These are phyloP conservation scores for Dothistroma septosporum DNA, from an alignment of 2,329 filamentous ascomycete genomes.

Conservation along the genomic window DNA sequence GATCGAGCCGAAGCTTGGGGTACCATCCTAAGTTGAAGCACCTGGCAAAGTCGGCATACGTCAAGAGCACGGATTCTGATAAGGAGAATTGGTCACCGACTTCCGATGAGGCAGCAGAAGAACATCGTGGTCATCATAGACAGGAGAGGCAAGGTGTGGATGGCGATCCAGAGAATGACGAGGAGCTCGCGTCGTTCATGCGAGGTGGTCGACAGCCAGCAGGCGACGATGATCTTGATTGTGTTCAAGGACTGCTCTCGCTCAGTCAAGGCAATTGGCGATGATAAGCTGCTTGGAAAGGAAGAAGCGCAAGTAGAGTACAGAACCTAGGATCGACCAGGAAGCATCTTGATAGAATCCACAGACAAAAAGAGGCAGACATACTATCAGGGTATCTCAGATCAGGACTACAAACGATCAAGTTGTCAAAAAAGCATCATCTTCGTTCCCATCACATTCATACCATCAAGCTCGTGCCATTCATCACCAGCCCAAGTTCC, in stretches of 20 bases:
- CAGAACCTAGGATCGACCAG: not conserved
- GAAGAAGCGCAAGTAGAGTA: not conserved
- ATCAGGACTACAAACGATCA: not conserved
- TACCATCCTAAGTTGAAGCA: constrained; percentile 27
- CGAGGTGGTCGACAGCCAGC: constrained; percentile 46
- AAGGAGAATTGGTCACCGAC: constrained; percentile 84
- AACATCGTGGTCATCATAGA: not conserved
- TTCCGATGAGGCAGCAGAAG: constrained; percentile 15
- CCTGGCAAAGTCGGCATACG: constrained; percentile 39
- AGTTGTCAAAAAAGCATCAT: not conserved
- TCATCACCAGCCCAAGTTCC: constrained; percentile 32
- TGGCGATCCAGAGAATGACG: constrained; percentile 48
- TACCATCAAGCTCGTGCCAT: constrained; percentile 17
- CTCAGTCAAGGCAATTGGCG: constrained; percentile 89
- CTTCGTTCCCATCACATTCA: constrained; percentile 10
- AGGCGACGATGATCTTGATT: constrained; percentile 67
- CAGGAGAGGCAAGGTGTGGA: constrained; percentile 2
- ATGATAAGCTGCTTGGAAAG: constrained; percentile 18
- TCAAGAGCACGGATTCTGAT: constrained; percentile 70
- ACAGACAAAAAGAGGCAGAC: not conserved
- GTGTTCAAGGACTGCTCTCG: constrained; percentile 81
- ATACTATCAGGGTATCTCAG: constrained; percentile 1
- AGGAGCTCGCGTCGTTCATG: constrained; percentile 73
- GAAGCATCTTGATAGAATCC: not conserved
- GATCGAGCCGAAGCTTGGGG: constrained; percentile 1